phyloP scores from a whole-genome alignment of 2,329 filamentous ascomycete species.

The Cladobotryum mycophilum region DNA sequence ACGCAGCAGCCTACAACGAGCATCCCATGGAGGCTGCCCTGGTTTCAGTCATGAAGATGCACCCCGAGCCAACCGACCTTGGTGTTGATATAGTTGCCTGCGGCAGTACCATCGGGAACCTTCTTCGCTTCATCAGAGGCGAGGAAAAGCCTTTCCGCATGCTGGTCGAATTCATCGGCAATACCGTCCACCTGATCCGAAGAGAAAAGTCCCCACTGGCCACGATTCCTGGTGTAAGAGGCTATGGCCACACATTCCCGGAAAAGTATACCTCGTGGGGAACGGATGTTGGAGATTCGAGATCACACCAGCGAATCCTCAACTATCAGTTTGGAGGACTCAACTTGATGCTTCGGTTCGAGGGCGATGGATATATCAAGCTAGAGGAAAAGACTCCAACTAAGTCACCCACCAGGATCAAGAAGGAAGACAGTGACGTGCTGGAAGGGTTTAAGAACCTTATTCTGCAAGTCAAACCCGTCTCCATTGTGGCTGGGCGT shows the following conservation, averaged over 20 bases:
- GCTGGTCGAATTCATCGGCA: constrained; percentile 46
- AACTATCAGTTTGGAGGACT: constrained; percentile 47
- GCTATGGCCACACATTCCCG: constrained; percentile 61
- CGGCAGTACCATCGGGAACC: constrained; percentile 53
- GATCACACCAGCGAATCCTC: constrained; percentile 57
- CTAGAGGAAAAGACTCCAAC: neutral
- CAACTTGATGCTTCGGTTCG: constrained; percentile 22
- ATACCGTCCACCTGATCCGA: constrained; percentile 57
- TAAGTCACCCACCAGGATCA: no score
- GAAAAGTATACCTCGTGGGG: constrained; percentile 62
- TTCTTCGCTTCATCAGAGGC: constrained; percentile 49
- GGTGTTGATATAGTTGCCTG: constrained; percentile 47
- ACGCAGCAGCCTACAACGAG: constrained; percentile 42
- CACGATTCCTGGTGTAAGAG: constrained; percentile 46
- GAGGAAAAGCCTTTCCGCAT: constrained; percentile 49
- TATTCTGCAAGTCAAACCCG: neutral
- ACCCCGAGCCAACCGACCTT: constrained; percentile 22
- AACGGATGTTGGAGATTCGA: constrained; percentile 43
- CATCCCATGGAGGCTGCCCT: constrained; percentile 48
- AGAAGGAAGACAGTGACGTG: no score
- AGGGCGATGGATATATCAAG: constrained; percentile 23
- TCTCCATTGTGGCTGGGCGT: neutral
- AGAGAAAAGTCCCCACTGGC: constrained; percentile 55
- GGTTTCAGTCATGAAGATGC: constrained; percentile 29
- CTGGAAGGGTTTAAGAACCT: no score